These are phyloP conservation scores for Microdochium nivale DNA, from an alignment of 2,329 filamentous ascomycete genomes.

Conservation along the genomic window DNA sequence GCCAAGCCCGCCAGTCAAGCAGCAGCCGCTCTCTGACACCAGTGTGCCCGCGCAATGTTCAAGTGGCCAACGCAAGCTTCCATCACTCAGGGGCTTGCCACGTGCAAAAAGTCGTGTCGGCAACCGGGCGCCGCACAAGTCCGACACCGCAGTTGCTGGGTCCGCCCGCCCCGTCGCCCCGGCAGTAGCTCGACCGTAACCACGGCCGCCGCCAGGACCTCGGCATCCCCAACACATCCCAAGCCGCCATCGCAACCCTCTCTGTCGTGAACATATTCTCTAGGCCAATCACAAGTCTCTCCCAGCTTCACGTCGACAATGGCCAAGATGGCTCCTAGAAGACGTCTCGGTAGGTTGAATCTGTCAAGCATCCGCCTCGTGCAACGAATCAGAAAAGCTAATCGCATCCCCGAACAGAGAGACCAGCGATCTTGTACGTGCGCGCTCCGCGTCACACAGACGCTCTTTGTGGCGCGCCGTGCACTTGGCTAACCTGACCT, in stretches of 20 bases:
- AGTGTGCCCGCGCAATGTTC: background rate
- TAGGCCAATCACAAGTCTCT: background rate
- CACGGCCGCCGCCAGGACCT: background rate
- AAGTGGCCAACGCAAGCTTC: background rate
- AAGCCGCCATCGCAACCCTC: background rate
- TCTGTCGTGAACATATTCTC: background rate
- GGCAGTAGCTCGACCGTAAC: background rate
- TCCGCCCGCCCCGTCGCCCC: background rate
- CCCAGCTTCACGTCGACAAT: background rate
- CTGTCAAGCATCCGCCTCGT: background rate
- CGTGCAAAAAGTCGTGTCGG: background rate
- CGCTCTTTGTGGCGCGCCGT: constrained; percentile 1
- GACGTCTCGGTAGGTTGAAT: constrained; percentile 12
- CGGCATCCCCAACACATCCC: background rate
- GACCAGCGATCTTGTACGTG: constrained; percentile 42
- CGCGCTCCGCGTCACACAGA: background rate
- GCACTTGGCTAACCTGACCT: constrained; percentile 3
- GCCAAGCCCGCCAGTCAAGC: background rate
- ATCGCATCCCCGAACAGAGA: constrained; percentile 24
- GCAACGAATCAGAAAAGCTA: background rate
- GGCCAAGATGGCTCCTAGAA: background rate
- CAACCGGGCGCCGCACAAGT: background rate
- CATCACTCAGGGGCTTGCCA: background rate
- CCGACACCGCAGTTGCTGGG: background rate
- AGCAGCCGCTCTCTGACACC: background rate